Conservation (phyloP, 306 rosid species). For the Hippophae tibetana region DNA sequence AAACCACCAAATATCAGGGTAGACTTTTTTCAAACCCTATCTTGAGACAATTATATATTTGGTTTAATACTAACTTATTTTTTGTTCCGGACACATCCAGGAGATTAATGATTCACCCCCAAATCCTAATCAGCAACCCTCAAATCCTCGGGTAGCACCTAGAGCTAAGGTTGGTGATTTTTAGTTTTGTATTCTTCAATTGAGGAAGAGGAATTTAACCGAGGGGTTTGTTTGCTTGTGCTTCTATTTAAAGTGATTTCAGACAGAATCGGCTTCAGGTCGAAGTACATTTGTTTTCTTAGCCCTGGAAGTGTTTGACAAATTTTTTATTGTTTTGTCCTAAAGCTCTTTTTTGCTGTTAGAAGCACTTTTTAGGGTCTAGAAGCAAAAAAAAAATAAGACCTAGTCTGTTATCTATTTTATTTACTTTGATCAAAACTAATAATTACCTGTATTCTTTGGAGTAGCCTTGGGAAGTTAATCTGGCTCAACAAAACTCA, state of each 20-base stretch:
- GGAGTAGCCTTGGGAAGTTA: slow-evolving; percentile 74
- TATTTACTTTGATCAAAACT: slow-evolving; percentile 16
- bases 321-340: not conserved
- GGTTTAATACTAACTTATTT: slow-evolving; percentile 11
- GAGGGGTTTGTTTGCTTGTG: too few species aligned
- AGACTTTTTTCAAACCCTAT: slow-evolving; percentile 17
- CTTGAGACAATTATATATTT: slow-evolving; percentile 13
- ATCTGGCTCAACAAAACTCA: slow-evolving; percentile 45
- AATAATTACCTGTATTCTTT: slow-evolving; percentile 28
- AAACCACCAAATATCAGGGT: slow-evolving; percentile 77
- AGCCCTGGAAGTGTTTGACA: too few species aligned
- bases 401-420: not conserved
- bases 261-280: too few species aligned
- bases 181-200: too few species aligned
- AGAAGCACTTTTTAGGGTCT: not conserved
- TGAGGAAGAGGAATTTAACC: too few species aligned
- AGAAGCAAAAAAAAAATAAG: not conserved
- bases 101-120: slow-evolving; percentile 65
- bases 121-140: slow-evolving; percentile 63
- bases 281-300: too few species aligned
- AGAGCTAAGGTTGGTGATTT: slow-evolving; percentile 42
- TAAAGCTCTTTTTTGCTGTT: not conserved
- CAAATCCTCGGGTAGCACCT: slow-evolving; percentile 64
- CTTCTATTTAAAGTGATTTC: too few species aligned
- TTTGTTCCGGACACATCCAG: slow-evolving; percentile 34